phyloP scores from a whole-genome alignment of 139 green algal genomes.

The Chara braunii region DNA sequence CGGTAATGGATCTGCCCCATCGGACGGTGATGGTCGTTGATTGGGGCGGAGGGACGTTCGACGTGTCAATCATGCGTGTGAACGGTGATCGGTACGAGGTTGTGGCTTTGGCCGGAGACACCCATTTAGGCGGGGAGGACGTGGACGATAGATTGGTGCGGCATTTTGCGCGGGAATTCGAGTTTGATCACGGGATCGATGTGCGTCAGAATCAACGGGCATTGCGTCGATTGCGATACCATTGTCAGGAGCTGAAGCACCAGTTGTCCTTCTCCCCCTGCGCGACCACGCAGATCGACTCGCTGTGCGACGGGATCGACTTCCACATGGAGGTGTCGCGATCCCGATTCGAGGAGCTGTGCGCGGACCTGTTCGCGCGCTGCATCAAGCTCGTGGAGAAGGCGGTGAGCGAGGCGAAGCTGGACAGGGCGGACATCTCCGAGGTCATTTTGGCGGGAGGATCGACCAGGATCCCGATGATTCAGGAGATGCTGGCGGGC shows the following conservation, averaged over 20 bases:
- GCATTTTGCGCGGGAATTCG: no score
- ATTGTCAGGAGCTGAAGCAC: constrained; percentile 88
- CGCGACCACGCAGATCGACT: constrained; percentile 95
- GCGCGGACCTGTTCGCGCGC: constrained; percentile 97
- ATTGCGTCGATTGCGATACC: constrained; percentile 70
- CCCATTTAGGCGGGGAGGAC: no score
- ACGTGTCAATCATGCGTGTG: no score
- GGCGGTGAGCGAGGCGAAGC: constrained; percentile 72
- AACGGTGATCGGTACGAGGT: no score
- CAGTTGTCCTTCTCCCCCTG: constrained; percentile 74
- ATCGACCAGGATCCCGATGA: constrained; percentile 94
- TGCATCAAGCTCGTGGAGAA: constrained; percentile 11
- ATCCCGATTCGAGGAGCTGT: constrained; percentile 95
- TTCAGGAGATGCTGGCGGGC: constrained; percentile 90
- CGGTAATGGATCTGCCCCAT: no score
- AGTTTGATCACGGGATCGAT: no score
- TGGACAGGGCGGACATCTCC: constrained; percentile 73
- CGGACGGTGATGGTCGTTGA: no score
- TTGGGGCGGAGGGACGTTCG: no score
- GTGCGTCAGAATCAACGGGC: constrained; percentile 71
- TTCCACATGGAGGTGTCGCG: constrained; percentile 94
- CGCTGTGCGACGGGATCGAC: constrained; percentile 92
- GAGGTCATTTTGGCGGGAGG: constrained; percentile 88
- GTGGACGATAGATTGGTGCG: no score
- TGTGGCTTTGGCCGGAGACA: no score